Base-by-base conservation (phyloP, 2,329 filamentous ascomycete genomes). In the Laburnicola sp. region DNA sequence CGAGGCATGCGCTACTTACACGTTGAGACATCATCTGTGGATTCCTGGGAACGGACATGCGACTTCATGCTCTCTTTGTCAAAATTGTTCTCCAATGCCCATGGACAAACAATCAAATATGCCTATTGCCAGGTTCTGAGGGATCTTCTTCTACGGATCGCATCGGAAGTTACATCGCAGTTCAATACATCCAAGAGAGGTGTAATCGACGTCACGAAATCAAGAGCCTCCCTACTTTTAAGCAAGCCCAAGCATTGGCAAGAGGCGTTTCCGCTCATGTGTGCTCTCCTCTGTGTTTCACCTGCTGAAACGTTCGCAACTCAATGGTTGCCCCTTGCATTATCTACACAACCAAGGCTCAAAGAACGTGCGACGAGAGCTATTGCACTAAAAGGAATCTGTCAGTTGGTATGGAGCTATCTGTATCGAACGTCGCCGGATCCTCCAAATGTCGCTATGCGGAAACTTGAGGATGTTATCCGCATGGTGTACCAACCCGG, bases 121-220 rank as follows among this genome's bases (percentile, higher is more conserved):
- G 90, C 92, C 0, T 99, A 97, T 68, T 97, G 94, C 69, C 89
- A 96, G 65, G 86, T 96, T 22, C 82, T 99, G 45, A 90, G 96
- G 63, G 88, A 89, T 60, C 80, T 99, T 26, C 76, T 99, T 23
- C 81, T 97, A 10, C 91, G 92, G 1, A 86, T 99, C 44, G 93
- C 93, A 10, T 89, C 89, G 3, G 89, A 86, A 57, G 88, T 90
- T 4, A 86, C 80, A 49, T 86, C 82, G 42, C 89, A 97, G 66
- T 81, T 97, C 53, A 86, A 86, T 47, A 82, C 88, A 57, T 85
- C 88, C 0, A 93, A 87, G 94, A 87, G 85, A 57, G 86, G 94
- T 55, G 91, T 96, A 4, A 78, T 97, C 45, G 84, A 88, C 48
- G 82, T 86, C 22, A 83, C 97, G 57, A 87, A 89, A 46, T 86